phyloP scores from a whole-genome alignment of 208 protist genomes.

The Crithidia mellificae region DNA sequence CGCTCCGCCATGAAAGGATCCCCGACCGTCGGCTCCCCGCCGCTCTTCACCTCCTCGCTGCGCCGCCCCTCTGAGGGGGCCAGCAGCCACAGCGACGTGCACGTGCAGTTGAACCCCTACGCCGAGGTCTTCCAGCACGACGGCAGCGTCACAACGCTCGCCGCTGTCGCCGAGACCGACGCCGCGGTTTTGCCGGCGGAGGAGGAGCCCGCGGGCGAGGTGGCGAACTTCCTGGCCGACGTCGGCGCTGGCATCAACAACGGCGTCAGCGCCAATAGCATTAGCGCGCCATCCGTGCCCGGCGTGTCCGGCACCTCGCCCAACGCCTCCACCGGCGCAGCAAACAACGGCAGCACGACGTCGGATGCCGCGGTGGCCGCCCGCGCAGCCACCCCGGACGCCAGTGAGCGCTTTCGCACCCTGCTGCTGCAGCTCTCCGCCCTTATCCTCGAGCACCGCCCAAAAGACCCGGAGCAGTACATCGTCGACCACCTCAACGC shows the following conservation, averaged over 20 bases:
- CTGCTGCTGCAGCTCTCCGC: constrained; percentile 49
- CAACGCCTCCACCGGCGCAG: not conserved
- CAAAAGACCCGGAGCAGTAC: constrained; percentile 60
- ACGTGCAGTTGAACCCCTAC: constrained; percentile 41
- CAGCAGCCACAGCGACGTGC: constrained; percentile 30
- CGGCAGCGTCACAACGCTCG: constrained; percentile 28
- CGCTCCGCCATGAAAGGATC: constrained; percentile 25
- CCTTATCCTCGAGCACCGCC: constrained; percentile 36
- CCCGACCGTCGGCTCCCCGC: not conserved
- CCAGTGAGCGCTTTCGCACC: constrained; percentile 28
- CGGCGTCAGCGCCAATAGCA: not conserved
- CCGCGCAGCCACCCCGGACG: constrained; percentile 1
- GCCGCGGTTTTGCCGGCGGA: not conserved
- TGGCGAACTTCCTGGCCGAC: constrained; percentile 41
- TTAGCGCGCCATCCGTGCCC: not conserved
- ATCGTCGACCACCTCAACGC: constrained; percentile 54
- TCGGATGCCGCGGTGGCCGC: not conserved
- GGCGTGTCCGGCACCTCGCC: not conserved
- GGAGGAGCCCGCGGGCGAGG: constrained; percentile 28
- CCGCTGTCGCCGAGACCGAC: not conserved
- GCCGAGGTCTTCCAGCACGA: constrained; percentile 38
- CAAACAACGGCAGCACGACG: not conserved
- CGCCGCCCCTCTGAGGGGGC: constrained; percentile 23
- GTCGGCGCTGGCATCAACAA: constrained; percentile 21
- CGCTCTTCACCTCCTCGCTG: constrained; percentile 23